Evolutionary conservation across 2,329 filamentous ascomycete species (phyloP).

Genomic region (Xylariaceae sp.): DNA sequence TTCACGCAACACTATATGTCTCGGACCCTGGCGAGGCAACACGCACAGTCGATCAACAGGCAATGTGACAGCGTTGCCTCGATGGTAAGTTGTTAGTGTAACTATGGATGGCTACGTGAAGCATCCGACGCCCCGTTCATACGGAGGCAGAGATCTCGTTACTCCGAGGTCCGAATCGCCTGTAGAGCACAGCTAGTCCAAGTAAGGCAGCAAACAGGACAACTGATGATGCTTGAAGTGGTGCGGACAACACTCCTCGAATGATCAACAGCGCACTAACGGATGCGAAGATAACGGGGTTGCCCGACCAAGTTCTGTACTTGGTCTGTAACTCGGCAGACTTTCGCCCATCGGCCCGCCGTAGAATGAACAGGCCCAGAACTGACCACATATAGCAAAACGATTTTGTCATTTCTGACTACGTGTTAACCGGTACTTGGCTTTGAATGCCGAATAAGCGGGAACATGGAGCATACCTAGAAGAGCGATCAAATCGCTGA

Average conservation of each 20-base stretch:
- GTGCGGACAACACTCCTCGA: conserved; percentile 26
- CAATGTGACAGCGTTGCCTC: conserved; percentile 5
- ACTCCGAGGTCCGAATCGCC: conserved; percentile 22
- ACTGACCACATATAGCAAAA: conserved; percentile 26
- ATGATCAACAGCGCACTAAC: conserved; percentile 26
- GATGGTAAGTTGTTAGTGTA: conserved; percentile 11
- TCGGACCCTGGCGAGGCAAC: conserved; percentile 12
- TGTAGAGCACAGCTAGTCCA: conserved; percentile 24
- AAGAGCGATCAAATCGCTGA: conserved; percentile 26
- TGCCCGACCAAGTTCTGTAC: conserved; percentile 23
- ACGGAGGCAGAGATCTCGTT: conserved; percentile 16
- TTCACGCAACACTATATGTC: conserved; percentile 12
- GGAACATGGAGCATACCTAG: conserved; percentile 20
- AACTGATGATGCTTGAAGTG: conserved; percentile 24
- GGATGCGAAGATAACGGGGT: conserved; percentile 25
- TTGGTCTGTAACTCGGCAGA: conserved; percentile 12
- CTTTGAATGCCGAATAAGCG: conserved; percentile 2
- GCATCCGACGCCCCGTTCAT: conserved; percentile 9
- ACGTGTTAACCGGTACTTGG: conserved; percentile 8
- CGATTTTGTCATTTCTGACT: conserved; percentile 24
- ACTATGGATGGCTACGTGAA: conserved; percentile 9
- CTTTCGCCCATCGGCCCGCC: conserved; percentile 14
- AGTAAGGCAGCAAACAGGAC: conserved; percentile 27
- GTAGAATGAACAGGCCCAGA: conserved; percentile 25
- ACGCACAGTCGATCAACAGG: conserved; percentile 8